Evolutionary conservation across 2,329 filamentous ascomycete species (phyloP), one percentile per base, ranked within the genome.

Genomic region (Fonsecaea erecta): DNA sequence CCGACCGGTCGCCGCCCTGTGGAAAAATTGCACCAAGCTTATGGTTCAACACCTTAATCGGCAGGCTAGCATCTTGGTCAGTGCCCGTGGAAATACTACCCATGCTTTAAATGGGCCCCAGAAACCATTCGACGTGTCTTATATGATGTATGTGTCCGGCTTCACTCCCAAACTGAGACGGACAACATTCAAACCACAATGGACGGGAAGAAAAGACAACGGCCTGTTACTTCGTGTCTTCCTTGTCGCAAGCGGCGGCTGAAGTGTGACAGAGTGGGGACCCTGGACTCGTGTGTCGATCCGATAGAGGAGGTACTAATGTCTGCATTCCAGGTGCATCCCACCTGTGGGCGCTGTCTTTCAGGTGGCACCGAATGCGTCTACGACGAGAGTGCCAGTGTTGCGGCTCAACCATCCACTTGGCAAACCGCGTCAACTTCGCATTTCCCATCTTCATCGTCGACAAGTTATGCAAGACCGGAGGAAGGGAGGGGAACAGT

Each of bases 221-320:
- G 67, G 24, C 67, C 67, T 28, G 67, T 69, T 7, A 69, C 54
- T 37, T 63, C 57, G 46, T 69, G 67, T 43, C 55, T 69, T 3
- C 58, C 54, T 2, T 69, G 67, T 48, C 65, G 67, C n/a, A 63
- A 60, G 52, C 37, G 67, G 16, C 30, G 67, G 18, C 46, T 69
- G 11, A 63, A 60, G n/a, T 69, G 67, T 35, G 67, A 69, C 21
- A 51, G 59, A 40, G 63, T 66, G 63, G 24, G 16, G 8, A 32
- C 12, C 28, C 28, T 21, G 43, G 43, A 26, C 18, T 48, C 43
- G 21, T 48, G 14, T 8, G 43, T 24, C 43, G 43, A 48, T 18
- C 43, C 21, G 43, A 48, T 48, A 24, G 18, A 48, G 30, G 57
- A 52, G 9, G 51, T 30, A 46, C 64, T 67, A 60, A 63, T 28